These are phyloP conservation scores for Fusarium burgessii DNA, from an alignment of 2,329 filamentous ascomycete genomes.

Conservation along the genomic window DNA sequence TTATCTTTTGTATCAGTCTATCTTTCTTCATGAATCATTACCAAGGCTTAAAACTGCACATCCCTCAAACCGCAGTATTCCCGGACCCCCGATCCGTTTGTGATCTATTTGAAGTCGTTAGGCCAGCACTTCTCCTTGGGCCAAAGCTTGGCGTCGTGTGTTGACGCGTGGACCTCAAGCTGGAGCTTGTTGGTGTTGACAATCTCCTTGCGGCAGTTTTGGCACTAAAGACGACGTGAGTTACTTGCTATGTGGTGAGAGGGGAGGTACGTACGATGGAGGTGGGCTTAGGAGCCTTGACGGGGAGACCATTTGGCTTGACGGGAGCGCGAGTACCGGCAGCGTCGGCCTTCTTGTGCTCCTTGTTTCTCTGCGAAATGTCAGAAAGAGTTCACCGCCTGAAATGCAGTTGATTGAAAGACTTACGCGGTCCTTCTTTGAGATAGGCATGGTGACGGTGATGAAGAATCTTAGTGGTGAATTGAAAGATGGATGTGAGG, in stretches of 20 bases:
- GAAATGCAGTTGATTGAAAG: fast-evolving
- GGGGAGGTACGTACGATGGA: conserved; percentile 37
- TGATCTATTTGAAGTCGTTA: conserved; percentile 55
- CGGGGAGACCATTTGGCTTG: conserved; percentile 66
- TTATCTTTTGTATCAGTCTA: conserved; percentile 3
- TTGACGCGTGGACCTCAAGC: conserved; percentile 64
- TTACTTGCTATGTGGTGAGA: too few species aligned
- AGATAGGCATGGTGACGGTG: conserved; percentile 44
- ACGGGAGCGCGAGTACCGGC: conserved; percentile 65
- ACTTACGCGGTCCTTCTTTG: conserved; percentile 47
- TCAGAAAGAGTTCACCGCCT: background rate
- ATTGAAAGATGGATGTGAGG: background rate
- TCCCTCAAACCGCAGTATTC: too few species aligned
- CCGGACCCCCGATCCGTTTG: too few species aligned
- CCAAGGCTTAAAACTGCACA: background rate
- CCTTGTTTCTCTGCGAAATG: conserved; percentile 58
- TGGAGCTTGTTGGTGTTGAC: conserved; percentile 64
- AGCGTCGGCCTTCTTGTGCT: conserved; percentile 67
- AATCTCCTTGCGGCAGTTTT: conserved; percentile 63
- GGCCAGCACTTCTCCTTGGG: conserved; percentile 71
- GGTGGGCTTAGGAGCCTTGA: conserved; percentile 63
- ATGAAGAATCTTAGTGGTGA: background rate
- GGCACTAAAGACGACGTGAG: conserved; percentile 52
- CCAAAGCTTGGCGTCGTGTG: conserved; percentile 63
- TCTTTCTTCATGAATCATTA: conserved; percentile 30